Base-by-base conservation (phyloP, 768 basidiomycete genomes). In the Calocybe gangraenosa region DNA sequence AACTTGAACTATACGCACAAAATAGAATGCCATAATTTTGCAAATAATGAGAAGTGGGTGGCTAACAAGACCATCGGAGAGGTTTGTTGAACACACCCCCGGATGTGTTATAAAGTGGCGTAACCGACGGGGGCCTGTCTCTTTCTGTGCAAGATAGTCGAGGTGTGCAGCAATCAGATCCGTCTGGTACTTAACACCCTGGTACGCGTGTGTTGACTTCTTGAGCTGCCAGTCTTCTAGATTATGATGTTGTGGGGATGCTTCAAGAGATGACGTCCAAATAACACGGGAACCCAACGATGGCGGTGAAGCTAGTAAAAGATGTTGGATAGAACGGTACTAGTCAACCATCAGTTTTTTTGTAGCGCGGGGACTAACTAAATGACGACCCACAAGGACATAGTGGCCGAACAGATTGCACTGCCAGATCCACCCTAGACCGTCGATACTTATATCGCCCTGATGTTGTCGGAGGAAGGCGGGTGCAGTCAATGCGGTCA, bases 371-470 rank as follows among this genome's bases (percentile, higher is more conserved):
- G 1, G n/a, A 14, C 23, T 14, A 18, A 25, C 8, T 8, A 14
- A 14, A 31, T 8, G 30, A 31, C 8, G 5, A 40, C 51, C 37
- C 56, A 92, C 90, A 52, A 93, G 64, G 21, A 73, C 74, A 58
- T 84, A 92, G 62, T 92, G 89, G 0, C 84, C 81, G 45, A 92
- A 91, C 20, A 91, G 65, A 54, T 92, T 92, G 48, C 79, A 85
- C 58, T 92, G 87, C 87, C 89, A 93, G 6, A 82, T 76, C 74
- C 76, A 84, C 2, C 91, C 91, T 0, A 91, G 64, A 4, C 83
- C 81, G 51, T 93, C 88, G 3, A 65, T 63, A 50, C 79, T 87
- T 40, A 73, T 53, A 50, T 81, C 74, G 7, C 85, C 87, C 9
- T 47, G 57, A 21, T 69, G 61, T 59, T 92, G 87, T 3, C 69